These are phyloP conservation scores for Gossypium trilobum DNA, from an alignment of 441 rosid genomes.

Conservation along the genomic window DNA sequence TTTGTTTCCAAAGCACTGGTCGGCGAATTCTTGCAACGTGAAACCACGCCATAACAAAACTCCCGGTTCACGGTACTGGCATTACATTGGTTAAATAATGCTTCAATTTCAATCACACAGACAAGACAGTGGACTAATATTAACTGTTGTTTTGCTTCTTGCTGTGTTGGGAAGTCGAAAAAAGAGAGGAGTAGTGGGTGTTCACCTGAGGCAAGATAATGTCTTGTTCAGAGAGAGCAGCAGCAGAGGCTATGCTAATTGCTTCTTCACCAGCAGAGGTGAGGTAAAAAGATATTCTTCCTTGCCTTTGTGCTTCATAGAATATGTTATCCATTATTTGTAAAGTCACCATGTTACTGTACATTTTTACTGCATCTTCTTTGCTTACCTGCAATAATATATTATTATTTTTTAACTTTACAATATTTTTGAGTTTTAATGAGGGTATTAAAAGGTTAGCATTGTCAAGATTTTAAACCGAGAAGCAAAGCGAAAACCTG, in stretches of 20 bases:
- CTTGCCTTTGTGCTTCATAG: conserved; percentile 76
- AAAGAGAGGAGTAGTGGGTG: not conserved
- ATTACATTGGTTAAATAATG: not conserved
- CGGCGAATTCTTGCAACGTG: conserved; percentile 54
- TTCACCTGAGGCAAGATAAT: conserved; percentile 54
- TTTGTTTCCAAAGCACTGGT: conserved; percentile 58
- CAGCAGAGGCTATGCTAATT: conserved; percentile 64
- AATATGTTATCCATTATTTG: conserved; percentile 61
- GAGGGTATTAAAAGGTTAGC: not conserved
- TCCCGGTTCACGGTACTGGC: conserved; percentile 71
- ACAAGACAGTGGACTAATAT: not conserved
- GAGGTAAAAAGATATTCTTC: conserved; percentile 60
- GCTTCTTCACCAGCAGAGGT: conserved; percentile 75
- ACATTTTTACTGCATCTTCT: conserved; percentile 53
- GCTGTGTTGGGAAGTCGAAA: not conserved
- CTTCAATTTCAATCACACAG: not conserved
- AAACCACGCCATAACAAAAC: conserved; percentile 72
- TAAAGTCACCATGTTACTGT: conserved; percentile 57
- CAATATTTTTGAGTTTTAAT: not conserved
- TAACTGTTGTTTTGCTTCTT: not conserved
- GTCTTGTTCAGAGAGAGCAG: conserved; percentile 51
- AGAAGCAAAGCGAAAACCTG: conserved; percentile 28
- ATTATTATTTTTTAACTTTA: not conserved
- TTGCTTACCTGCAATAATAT: conserved; percentile 33
- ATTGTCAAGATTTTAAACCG: not conserved